A percentile compares a stretch with the other conserved stretches of the same genome.
phyloP scores from a whole-genome alignment of 2,329 filamentous ascomycete genomes.

The Penicillium sp. region DNA sequence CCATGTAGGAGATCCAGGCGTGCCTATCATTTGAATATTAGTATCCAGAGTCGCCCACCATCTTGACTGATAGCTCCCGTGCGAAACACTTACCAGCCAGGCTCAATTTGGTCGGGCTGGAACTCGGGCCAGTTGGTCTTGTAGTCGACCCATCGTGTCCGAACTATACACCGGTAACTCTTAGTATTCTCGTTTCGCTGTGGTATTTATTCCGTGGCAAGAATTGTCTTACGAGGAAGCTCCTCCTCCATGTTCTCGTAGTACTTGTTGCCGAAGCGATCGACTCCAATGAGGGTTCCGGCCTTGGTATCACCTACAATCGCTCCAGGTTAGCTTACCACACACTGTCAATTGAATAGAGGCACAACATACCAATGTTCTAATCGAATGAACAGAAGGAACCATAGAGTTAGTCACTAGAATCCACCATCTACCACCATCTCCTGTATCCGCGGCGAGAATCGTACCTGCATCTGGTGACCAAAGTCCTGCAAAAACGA shows the following conservation, averaged over 20 bases:
- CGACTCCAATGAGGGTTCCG: conserved; percentile 80
- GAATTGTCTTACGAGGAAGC: conserved; percentile 73
- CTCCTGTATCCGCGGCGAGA: conserved; percentile 24
- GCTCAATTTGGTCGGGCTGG: conserved; percentile 74
- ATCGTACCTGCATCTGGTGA: conserved; percentile 85
- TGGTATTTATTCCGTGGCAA: neutral
- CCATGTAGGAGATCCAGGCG: conserved; percentile 93
- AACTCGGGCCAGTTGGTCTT: conserved; percentile 65
- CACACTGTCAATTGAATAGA: conserved; percentile 2
- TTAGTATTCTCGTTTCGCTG: conserved; percentile 11
- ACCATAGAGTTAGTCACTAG: conserved; percentile 32
- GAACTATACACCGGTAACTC: conserved; percentile 62
- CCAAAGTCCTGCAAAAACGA: conserved; percentile 73
- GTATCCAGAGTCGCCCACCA: neutral
- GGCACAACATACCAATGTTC: conserved; percentile 50
- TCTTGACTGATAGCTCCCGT: neutral
- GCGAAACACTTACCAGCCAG: conserved; percentile 69
- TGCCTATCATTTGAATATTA: conserved; percentile 63
- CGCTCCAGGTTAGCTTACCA: conserved; percentile 34
- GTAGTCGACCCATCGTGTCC: conserved; percentile 98
- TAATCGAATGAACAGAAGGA: conserved; percentile 33
- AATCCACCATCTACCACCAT: conserved; percentile 16
- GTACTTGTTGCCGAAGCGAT: conserved; percentile 96
- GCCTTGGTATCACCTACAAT: conserved; percentile 90
- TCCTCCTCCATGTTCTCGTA: conserved; percentile 92